Base-by-base conservation (phyloP, 192 early-diverging fungal genomes). In the Coemansia sp. region DNA sequence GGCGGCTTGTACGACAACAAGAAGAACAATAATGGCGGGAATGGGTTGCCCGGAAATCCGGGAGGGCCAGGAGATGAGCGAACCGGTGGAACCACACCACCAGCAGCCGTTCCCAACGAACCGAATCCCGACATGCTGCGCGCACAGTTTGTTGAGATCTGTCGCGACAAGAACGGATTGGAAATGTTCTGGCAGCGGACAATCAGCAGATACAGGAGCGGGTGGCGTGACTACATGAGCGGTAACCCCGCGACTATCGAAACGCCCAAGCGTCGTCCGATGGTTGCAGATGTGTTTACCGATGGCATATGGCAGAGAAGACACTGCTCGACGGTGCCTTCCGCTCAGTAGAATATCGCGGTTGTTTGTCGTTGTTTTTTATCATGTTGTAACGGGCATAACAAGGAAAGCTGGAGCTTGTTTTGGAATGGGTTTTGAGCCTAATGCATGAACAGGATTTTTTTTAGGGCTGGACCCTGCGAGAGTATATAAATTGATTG, bases 181-280 rank as follows among this genome's bases (percentile, higher is more conserved):
- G 67, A 80, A 48, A 79, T 85, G 71, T 89, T 94, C 63, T 94
- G 90, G 91, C 76, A 86, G 56, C 68, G 73, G 63, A 77, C 79
- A 21, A 69, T 77, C 48, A 42, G 57, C 53, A 61, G 75, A 42
- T 76, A 82, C 69, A 74, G 79, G 48, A 67, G 52, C 15, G 70
- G 61, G 2, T 82, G 79, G 79, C 74, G 74, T 19, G 60, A 44
- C 42, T 64, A 69, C 42, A 43, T 39, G 37, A 23, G 59, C 10
- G 56, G 61, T 0, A 38, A 62, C 44, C 5, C 56, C 32, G 18
- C 56, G 37, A 43, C 42, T 9, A 60, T 43, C 5, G 79, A 82
- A 38, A 47, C 69, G 49, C 71, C 67, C 9, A 69, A 64, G 39
- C 54, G 47, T 50, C 50, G 52, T 37, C 68, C 79, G 19, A 67